These are phyloP conservation scores for Arthroderma uncinatum DNA, from an alignment of 2,329 filamentous ascomycete genomes.

Conservation along the genomic window DNA sequence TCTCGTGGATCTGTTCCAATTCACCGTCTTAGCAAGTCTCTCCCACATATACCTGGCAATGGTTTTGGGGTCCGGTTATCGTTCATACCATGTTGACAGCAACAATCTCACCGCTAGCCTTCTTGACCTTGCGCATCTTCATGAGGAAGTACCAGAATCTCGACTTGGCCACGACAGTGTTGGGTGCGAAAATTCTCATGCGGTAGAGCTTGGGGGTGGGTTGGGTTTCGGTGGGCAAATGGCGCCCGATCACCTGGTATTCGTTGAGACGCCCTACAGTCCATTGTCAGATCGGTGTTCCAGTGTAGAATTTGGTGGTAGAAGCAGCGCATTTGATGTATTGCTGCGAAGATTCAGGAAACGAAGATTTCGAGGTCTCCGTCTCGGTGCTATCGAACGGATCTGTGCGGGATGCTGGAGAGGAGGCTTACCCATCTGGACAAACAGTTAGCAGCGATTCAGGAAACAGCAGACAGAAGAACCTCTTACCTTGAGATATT, in stretches of 20 bases:
- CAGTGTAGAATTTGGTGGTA: background rate
- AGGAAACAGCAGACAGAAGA: constrained; percentile 14
- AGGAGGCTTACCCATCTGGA: constrained; percentile 52
- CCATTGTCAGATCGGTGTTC: constrained; percentile 13
- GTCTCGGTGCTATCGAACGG: background rate
- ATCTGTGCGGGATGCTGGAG: constrained; percentile 6
- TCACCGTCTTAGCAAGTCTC: constrained; percentile 12
- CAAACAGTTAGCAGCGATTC: constrained; percentile 18
- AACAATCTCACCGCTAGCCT: constrained; percentile 99
- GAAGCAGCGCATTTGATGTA: background rate
- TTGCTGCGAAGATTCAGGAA: background rate
- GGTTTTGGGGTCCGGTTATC: constrained; percentile 18
- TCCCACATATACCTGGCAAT: background rate
- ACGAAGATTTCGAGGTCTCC: background rate
- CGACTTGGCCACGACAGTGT: constrained; percentile 97
- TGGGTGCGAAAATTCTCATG: constrained; percentile 99
- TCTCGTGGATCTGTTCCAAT: constrained; percentile 73
- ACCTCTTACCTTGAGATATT: constrained; percentile 40
- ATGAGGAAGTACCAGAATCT: constrained; percentile 99
- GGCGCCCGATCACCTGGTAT: constrained; percentile 99
- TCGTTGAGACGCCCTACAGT: constrained; percentile 91
- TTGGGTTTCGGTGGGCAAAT: constrained; percentile 95
- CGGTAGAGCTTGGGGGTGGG: constrained; percentile 97
- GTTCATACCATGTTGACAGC: constrained; percentile 77
- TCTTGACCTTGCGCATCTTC: constrained; percentile 99